Evolutionary conservation across 2,329 filamentous ascomycete species (phyloP), one percentile per base, ranked within the genome.

Genomic region (Penicillium sp.): DNA sequence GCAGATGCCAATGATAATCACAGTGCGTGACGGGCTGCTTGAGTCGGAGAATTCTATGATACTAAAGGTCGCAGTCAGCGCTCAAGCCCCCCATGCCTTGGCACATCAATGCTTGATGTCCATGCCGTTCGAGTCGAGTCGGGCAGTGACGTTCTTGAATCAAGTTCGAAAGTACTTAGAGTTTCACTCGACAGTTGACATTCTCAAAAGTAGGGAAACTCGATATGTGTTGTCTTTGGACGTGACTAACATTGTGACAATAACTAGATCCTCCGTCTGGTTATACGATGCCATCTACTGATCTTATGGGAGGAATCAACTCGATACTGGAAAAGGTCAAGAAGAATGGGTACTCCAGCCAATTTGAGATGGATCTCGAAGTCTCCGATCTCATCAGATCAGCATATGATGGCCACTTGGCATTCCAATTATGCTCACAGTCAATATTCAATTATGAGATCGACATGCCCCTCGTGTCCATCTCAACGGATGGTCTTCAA

Each of bases 381-480:
- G 77, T 91, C 2, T 83, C 84, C 60, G 74, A 80, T 38, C 74
- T 86, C 8, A 79, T 88, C 38, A 80, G 81, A 26, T 79, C 79
- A 1, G 84, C 85, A 3, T 87, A 90, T 66, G 89, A 91, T 70
- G 87, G 88, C 1, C 89, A 91, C 69, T 67, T 80, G 15, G 45
- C 10, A 15, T 71, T 73, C 26, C 51, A 66, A 6, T 65, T 74
- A 17, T 75, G 72, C 53, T 76, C 76, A 1, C 57, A 69, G n/a
- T 60, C 61, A 1, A 65, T 76, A 6, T 87, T 89, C 55, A 76
- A 79, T 1, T 87, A 83, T 69, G 38, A 56, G 5, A 60, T 68
- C 24, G 61, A 65, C 26, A 44, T 68, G 7, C 79, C 84, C 9
- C 76, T 90, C 0, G 85, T 89, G 0, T 89, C 87, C 0, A 81